Percentiles rank a stretch among this genome's conserved stretches.
These are phyloP conservation scores for Pseudodiploospora longispora DNA, from an alignment of 2,329 filamentous ascomycete species.

Conservation along the genomic window DNA sequence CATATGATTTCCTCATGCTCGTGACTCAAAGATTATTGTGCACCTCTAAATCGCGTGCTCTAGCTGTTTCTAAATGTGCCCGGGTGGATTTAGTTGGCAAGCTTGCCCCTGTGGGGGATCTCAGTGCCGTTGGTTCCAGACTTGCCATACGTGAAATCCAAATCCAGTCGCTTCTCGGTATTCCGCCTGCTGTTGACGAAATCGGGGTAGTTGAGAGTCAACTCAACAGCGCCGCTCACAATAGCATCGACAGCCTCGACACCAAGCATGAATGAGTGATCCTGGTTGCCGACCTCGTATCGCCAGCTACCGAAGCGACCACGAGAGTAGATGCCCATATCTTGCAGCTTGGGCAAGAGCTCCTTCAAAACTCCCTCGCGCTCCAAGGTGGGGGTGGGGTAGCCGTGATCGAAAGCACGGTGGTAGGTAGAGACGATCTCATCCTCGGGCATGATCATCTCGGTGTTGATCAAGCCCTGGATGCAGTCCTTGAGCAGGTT, in stretches of 20 bases:
- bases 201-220: constrained; percentile 94
- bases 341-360: constrained; percentile 86
- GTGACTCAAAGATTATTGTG: constrained; percentile 16
- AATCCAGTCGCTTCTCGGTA: constrained; percentile 35
- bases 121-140: constrained; percentile 26
- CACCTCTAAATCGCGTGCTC: constrained; percentile 13
- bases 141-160: constrained; percentile 32
- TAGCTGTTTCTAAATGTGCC: constrained; percentile 3
- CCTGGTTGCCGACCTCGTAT: constrained; percentile 95
- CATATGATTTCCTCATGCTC: constrained; percentile 16
- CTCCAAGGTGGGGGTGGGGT: constrained; percentile 91
- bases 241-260: constrained; percentile 90
- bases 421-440: constrained; percentile 98
- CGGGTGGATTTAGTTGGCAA: too few relatives aligned
- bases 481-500: constrained; percentile 87
- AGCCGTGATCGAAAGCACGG: constrained; percentile 95
- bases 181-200: constrained; percentile 79
- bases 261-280: constrained; percentile 96
- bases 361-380: constrained; percentile 90
- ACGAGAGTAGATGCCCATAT: constrained; percentile 86
- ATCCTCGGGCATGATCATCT: constrained; percentile 84
- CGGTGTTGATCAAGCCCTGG: constrained; percentile 93
- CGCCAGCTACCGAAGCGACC: constrained; percentile 97
- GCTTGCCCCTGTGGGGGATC: too few relatives aligned
- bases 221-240: constrained; percentile 78